Base-by-base conservation (phyloP, 1,139 yeast genomes). In the Candida albicans region DNA sequence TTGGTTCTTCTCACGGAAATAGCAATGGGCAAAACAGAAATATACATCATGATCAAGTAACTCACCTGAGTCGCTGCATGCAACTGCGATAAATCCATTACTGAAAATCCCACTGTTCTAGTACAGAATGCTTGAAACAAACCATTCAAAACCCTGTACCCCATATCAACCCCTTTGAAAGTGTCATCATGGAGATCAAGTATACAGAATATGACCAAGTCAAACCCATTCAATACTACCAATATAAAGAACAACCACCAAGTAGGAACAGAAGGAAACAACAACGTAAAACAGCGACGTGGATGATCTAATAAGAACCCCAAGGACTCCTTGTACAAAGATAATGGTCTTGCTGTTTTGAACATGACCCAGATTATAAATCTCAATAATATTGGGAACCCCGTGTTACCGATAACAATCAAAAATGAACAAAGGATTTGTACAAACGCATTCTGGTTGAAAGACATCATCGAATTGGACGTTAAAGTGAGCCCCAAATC, bases 21-120 rank as follows among this genome's bases (percentile, higher is more conserved):
- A 33, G 99, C 99, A 57, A 93, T 71, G 0, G 99, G 99, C 58
- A 91, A 73, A 40, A 93, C 97, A 5, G 98, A 91, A 27, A 95
- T 89, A 68, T 95, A 93, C 99, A 93, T 93, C 98, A 93, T 91
- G 50, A 93, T 76, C 83, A 90, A 77, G 62, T 95, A 95, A 56
- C 95, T 84, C 34, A 93, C 96, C 62, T 89, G 96, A 38, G 93
- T 87, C 0, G 96, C 96, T 0, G 97, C 93, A 57, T 91, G 95
- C 42, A 93, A 70, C 37, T 65, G 61, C 4, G 88, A 70, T 35
- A 93, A 65, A 61, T 85, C 82, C 28, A 91, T 77, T 32, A 86
- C 84, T 0, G 86, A 56, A 53, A 91, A 85, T 0, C 99, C 99
- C 0, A 96, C 96, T 0, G 99, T 93, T 68, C 99, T 80, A 0